Conservation (phyloP, 441 rosid genomes). For the Gossypium gossypioides region DNA sequence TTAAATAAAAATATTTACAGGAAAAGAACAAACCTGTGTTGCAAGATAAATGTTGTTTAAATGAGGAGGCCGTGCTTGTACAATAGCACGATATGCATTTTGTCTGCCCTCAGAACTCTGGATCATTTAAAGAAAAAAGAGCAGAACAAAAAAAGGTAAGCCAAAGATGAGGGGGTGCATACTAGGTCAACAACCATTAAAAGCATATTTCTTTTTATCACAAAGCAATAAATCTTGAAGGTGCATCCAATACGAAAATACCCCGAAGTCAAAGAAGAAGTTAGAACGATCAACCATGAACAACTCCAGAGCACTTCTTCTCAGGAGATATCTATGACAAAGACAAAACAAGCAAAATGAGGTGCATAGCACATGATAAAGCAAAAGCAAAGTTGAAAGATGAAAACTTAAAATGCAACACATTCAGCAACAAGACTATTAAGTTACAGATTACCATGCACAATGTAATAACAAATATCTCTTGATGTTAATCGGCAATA, state of each 20-base stretch:
- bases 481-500: not conserved
- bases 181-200: conserved; percentile 10
- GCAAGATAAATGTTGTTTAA: conserved; percentile 89
- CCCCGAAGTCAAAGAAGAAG: conserved; percentile 98
- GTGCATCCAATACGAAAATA: conserved; percentile 27
- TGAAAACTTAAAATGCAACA: not conserved
- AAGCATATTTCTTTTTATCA: conserved; percentile 2
- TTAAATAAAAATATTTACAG: conserved; percentile 3
- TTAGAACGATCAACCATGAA: conserved; percentile 96
- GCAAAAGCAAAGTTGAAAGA: not conserved
- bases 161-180: conserved; percentile 12
- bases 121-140: conserved; percentile 1
- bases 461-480: conserved; percentile 1
- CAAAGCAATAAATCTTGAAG: conserved; percentile 8
- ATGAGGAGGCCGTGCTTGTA: conserved; percentile 85
- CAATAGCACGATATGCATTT: conserved; percentile 93
- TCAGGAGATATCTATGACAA: conserved; percentile 63
- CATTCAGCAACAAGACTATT: not conserved
- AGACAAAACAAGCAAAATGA: conserved; percentile 16
- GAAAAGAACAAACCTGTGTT: conserved; percentile 64
- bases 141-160: not conserved
- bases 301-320: conserved; percentile 97
- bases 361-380: conserved; percentile 11
- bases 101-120: conserved; percentile 83
- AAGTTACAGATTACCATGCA: not conserved